Evolutionary conservation across 2,329 filamentous ascomycete species (phyloP).

Genomic region (Cladorrhinum sp.): DNA sequence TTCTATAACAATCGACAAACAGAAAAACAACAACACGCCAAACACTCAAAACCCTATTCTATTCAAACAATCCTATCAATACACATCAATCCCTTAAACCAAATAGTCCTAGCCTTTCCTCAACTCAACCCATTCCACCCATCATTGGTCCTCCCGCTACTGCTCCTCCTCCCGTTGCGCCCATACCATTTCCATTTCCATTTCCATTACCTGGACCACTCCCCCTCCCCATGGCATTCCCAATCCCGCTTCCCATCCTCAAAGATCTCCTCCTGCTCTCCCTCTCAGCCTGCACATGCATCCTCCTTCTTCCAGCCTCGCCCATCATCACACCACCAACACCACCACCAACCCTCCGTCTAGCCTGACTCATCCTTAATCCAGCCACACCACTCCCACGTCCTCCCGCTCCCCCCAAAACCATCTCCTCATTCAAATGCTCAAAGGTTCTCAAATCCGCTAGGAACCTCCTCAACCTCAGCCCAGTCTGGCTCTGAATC

Average conservation of each 20-base stretch:
- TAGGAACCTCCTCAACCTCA: slow-evolving; percentile 52
- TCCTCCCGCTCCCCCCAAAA: background rate
- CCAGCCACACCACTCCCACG: background rate
- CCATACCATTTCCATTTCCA: background rate
- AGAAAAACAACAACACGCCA: too few species aligned
- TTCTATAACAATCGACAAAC: too few species aligned
- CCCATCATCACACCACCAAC: background rate
- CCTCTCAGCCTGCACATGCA: slow-evolving; percentile 5
- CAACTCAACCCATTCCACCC: background rate
- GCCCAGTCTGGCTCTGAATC: slow-evolving; percentile 50
- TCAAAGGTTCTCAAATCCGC: slow-evolving; percentile 53
- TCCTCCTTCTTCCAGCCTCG: background rate
- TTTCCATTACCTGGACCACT: background rate
- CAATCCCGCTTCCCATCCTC: background rate
- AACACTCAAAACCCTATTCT: too few species aligned
- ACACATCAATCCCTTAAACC: too few species aligned
- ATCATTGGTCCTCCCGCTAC: background rate
- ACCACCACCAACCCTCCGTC: background rate
- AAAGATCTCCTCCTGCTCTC: slow-evolving; percentile 1
- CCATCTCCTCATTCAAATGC: slow-evolving; percentile 30
- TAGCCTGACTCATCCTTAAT: background rate
- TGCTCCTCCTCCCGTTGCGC: background rate
- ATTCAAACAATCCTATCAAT: too few species aligned
- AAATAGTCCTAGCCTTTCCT: too few species aligned
- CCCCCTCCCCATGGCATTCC: too few species aligned